These are phyloP conservation scores for Tolypocladium cylindrosporum DNA, from an alignment of 2,329 filamentous ascomycete genomes.

Conservation along the genomic window DNA sequence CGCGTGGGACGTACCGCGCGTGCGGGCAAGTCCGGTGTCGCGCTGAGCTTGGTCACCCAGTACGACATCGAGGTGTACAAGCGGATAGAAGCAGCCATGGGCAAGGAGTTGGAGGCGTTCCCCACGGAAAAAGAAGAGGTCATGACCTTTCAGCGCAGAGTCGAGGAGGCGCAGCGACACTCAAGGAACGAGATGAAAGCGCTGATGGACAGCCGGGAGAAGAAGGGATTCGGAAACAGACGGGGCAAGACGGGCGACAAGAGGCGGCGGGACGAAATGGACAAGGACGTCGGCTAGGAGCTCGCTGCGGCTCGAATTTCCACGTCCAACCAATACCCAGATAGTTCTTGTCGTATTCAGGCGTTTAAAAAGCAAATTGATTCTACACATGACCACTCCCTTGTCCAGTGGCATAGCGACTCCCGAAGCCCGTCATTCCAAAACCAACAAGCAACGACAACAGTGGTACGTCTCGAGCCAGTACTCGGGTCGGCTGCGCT, in stretches of 20 bases:
- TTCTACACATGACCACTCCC: not conserved
- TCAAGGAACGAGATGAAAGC: constrained; percentile 76
- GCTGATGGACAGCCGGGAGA: constrained; percentile 58
- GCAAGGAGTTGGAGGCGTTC: constrained; percentile 64
- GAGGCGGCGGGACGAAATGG: constrained; percentile 55
- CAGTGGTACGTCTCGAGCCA: too few relatives aligned
- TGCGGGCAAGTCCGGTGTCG: constrained; percentile 75
- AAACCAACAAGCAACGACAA: not conserved
- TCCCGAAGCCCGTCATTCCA: not conserved
- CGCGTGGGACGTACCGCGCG: constrained; percentile 80
- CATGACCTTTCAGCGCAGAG: constrained; percentile 66
- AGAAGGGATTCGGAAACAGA: constrained; percentile 38
- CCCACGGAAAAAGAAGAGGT: constrained; percentile 70
- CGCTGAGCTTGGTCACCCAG: constrained; percentile 74
- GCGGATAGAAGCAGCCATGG: constrained; percentile 73
- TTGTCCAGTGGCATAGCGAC: not conserved
- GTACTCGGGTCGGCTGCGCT: too few relatives aligned
- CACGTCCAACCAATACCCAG: not conserved
- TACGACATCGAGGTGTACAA: constrained; percentile 76
- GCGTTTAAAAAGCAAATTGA: not conserved
- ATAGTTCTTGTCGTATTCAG: not conserved
- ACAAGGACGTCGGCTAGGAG: constrained; percentile 58
- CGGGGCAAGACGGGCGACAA: constrained; percentile 26
- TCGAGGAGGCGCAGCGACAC: constrained; percentile 74
- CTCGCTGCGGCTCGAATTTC: not conserved